These are phyloP conservation scores for Aureobasidium namibiae DNA, from an alignment of 2,329 filamentous ascomycete genomes.

Conservation along the genomic window DNA sequence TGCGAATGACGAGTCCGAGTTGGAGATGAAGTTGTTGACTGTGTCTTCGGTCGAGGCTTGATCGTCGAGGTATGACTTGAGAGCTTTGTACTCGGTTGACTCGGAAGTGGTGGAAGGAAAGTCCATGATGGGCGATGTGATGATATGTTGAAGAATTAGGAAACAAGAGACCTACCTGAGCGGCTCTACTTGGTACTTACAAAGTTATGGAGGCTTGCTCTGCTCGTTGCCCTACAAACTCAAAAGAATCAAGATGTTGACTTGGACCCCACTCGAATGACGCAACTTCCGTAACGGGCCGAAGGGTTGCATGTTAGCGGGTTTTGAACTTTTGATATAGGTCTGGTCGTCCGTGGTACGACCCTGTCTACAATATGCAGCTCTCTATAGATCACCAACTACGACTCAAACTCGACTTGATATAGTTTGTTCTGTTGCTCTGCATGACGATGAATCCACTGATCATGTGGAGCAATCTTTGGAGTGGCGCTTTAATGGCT, in stretches of 20 bases:
- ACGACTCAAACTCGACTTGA: not conserved
- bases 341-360: not conserved
- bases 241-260: not conserved
- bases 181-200: not conserved
- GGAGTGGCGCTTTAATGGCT: not conserved
- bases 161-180: not conserved
- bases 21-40: not conserved
- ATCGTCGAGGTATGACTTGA: slow-evolving; percentile 2
- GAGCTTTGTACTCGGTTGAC: not conserved
- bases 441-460: not conserved
- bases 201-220: not conserved
- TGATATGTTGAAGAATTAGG: not conserved
- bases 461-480: not conserved
- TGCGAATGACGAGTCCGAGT: not conserved
- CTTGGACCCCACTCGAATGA: not conserved
- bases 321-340: not conserved
- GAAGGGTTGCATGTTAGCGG: not conserved
- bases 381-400: not conserved
- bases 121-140: not conserved
- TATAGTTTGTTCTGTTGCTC: not conserved
- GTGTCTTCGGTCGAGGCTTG: not conserved
- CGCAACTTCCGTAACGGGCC: not conserved
- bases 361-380: not conserved
- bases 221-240: not conserved
- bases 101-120: not conserved